Evolutionary conservation across 2,329 filamentous ascomycete species (phyloP).

Genomic region (Arthroderma sp.): DNA sequence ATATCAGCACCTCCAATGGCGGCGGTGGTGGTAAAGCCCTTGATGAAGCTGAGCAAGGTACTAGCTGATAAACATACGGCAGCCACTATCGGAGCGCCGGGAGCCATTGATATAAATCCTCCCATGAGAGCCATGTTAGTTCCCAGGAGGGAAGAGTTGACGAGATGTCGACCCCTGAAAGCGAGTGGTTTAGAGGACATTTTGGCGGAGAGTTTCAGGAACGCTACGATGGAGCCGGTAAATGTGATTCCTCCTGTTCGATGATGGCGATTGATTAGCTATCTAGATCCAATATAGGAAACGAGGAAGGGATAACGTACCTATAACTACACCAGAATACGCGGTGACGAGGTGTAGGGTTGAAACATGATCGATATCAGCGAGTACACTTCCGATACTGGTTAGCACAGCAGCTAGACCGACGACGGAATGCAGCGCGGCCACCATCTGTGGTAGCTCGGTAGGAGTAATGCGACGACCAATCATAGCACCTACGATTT

Average conservation of each 20-base stretch:
- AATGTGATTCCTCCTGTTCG: slow-evolving; percentile 64
- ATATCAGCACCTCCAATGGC: slow-evolving; percentile 90
- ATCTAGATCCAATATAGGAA: not conserved
- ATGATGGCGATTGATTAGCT: slow-evolving; percentile 2
- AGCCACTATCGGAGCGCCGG: slow-evolving; percentile 65
- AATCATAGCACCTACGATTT: slow-evolving; percentile 51
- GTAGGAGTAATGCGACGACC: slow-evolving; percentile 80
- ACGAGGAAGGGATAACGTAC: slow-evolving; percentile 22
- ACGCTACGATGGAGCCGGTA: slow-evolving; percentile 80
- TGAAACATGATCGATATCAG: slow-evolving; percentile 55
- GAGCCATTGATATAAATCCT: slow-evolving; percentile 68
- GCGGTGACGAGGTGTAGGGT: slow-evolving; percentile 75
- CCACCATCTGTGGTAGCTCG: slow-evolving; percentile 77
- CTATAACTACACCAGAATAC: slow-evolving; percentile 76
- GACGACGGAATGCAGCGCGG: slow-evolving; percentile 79
- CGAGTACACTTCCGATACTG: slow-evolving; percentile 76
- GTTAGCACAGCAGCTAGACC: slow-evolving; percentile 80
- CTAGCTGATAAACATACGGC: slow-evolving; percentile 67
- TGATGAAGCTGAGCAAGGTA: slow-evolving; percentile 65
- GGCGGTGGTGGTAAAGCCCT: slow-evolving; percentile 77
- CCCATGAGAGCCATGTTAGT: slow-evolving; percentile 74
- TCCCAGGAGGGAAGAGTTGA: slow-evolving; percentile 64
- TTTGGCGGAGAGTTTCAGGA: slow-evolving; percentile 69
- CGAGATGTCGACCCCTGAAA: slow-evolving; percentile 59
- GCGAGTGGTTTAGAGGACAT: slow-evolving; percentile 68